Evolutionary conservation across 2,329 filamentous ascomycete species (phyloP).

Genomic region (Pyricularia pennisetigena): DNA sequence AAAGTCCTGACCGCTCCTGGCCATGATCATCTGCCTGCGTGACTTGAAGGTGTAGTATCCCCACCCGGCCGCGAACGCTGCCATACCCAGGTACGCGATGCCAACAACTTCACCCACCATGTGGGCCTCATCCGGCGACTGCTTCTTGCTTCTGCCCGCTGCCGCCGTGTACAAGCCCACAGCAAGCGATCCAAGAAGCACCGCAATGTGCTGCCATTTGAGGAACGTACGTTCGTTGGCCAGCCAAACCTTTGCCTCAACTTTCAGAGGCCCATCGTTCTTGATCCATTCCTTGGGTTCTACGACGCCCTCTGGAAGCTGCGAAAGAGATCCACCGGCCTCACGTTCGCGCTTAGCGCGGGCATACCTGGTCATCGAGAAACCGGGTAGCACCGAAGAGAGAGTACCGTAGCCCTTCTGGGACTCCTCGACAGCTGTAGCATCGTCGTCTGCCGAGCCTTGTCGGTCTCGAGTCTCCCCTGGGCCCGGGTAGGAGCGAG

Average conservation of each 20-base stretch:
- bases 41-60: constrained; percentile 75
- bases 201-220: constrained; percentile 94
- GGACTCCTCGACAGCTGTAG: constrained; percentile 13
- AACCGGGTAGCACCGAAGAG: constrained; percentile 67
- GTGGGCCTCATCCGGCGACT: constrained; percentile 35
- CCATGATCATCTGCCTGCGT: constrained; percentile 68
- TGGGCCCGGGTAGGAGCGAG: neutral
- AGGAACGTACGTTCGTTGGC: constrained; percentile 97
- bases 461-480: neutral
- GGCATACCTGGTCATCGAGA: constrained; percentile 73
- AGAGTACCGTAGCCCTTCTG: constrained; percentile 42
- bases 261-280: constrained; percentile 80
- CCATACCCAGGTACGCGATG: constrained; percentile 73
- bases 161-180: constrained; percentile 85
- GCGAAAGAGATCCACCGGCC: constrained; percentile 31
- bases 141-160: constrained; percentile 25
- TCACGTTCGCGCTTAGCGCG: constrained; percentile 37
- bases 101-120: constrained; percentile 68
- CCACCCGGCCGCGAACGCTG: constrained; percentile 77
- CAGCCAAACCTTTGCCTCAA: constrained; percentile 97
- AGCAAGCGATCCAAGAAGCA: constrained; percentile 76
- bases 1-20: constrained; percentile 85
- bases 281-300: constrained; percentile 87
- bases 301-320: constrained; percentile 77
- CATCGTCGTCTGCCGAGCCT: constrained; percentile 19